Evolutionary conservation across 2,329 filamentous ascomycete genomes (phyloP), one percentile per base, ranked within the genome.

Genomic region (Curvularia sp.): DNA sequence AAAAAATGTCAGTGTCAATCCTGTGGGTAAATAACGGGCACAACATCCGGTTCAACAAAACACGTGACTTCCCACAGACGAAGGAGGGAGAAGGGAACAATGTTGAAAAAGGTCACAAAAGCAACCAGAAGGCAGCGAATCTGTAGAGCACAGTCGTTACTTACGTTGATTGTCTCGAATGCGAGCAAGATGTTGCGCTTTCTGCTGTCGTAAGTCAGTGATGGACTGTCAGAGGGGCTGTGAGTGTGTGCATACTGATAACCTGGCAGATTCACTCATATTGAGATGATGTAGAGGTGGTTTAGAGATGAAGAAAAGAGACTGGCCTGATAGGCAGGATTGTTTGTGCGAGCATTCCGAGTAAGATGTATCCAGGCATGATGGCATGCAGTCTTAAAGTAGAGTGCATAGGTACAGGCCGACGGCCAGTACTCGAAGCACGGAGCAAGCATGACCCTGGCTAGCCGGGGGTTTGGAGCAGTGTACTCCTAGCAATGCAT

Each of bases 131-230:
- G 13, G 28, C 5, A n/a, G 22, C 15, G 13, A 20, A n/a, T 50
- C 22, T 28, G 48, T 18, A 30, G 15, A 30, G 28, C 1, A 30
- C 12, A 22, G 13, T 18, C 12, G 26, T 8, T 30, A 62, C 71
- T 69, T 64, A 76, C 74, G 84, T 73, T 93, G 90, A 69, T 93
- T 93, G 68, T 93, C 88, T 63, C 90, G 85, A 65, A 92, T 88
- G 57, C 89, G 87, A 47, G 85, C 83, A 33, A 82, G 76, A 52
- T 80, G 80, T 53, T 78, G 75, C 35, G 70, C 68, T 58, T 75
- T 77, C 58, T 77, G 63, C 61, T 66, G 41, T 5, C 18, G 20
- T 22, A 30, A 12, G 57, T 70, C 30, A 66, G 58, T 15, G 31
- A 26, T 20, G 43, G 33, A 15, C 15, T 22, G 35, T 24, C 28